Evolutionary conservation across 2,329 filamentous ascomycete genomes (phyloP).

Genomic region (Aspergillus candidus): DNA sequence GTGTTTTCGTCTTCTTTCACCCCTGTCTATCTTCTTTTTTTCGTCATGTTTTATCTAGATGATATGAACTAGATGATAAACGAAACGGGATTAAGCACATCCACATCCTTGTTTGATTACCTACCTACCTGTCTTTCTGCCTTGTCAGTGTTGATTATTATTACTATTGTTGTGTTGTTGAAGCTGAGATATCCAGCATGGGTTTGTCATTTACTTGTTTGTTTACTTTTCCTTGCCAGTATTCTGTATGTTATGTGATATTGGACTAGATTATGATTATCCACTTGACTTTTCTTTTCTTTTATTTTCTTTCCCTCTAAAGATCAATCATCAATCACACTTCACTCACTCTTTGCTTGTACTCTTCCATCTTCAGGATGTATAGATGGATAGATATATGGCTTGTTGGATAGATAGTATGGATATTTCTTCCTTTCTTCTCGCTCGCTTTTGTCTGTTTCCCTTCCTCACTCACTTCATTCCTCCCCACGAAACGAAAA

Average conservation of each 20-base stretch:
- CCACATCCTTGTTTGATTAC: too few relatives aligned
- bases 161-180: slow-evolving; percentile 5
- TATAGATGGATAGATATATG: too few relatives aligned
- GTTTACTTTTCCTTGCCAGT: not conserved
- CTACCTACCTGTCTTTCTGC: not conserved
- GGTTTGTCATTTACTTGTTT: slow-evolving; percentile 12
- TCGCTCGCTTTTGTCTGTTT: not conserved
- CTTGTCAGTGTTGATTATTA: not conserved
- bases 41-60: not conserved
- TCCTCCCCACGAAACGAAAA: not conserved
- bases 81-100: too few relatives aligned
- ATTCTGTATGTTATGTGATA: too few relatives aligned
- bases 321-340: too few relatives aligned
- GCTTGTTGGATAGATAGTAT: not conserved
- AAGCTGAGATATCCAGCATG: slow-evolving; percentile 15
- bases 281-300: too few relatives aligned
- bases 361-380: too few relatives aligned
- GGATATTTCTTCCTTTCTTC: not conserved
- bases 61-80: too few relatives aligned
- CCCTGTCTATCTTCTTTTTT: not conserved
- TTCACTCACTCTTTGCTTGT: too few relatives aligned
- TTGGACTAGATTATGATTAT: too few relatives aligned
- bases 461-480: not conserved
- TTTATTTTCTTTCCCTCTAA: too few relatives aligned
- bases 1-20: not conserved